Evolutionary conservation across 2,329 filamentous ascomycete species (phyloP).

Genomic region (Phaeosphaeria sp.): DNA sequence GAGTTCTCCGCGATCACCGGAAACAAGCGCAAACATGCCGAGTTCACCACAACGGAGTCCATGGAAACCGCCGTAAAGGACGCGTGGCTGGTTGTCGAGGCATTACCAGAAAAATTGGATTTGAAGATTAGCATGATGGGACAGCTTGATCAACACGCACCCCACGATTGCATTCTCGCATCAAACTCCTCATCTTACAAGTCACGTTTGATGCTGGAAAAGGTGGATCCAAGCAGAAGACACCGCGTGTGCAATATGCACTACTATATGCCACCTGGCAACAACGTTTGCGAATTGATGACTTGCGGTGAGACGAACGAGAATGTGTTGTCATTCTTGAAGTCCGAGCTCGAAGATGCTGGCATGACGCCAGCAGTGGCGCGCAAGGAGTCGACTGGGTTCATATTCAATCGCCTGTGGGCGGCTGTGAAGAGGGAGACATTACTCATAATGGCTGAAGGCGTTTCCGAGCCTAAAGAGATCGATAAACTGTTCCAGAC

Average conservation of each 20-base stretch:
- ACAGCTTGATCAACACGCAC: conserved; percentile 53
- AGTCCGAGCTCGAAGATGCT: conserved; percentile 48
- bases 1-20: conserved; percentile 8
- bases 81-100: conserved; percentile 64
- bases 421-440: conserved; percentile 63
- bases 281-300: conserved; percentile 62
- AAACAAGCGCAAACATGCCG: neutral
- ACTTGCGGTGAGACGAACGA: conserved; percentile 55
- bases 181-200: conserved; percentile 63
- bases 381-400: conserved; percentile 58
- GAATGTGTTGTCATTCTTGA: conserved; percentile 56
- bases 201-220: conserved; percentile 56
- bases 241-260: conserved; percentile 54
- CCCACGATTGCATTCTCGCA: conserved; percentile 57
- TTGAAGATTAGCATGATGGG: conserved; percentile 59
- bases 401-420: conserved; percentile 65
- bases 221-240: conserved; percentile 49
- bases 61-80: conserved; percentile 51
- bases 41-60: conserved; percentile 35
- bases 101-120: conserved; percentile 58
- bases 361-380: conserved; percentile 54
- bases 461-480: conserved; percentile 57
- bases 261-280: conserved; percentile 56
- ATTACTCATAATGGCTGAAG: conserved; percentile 59
- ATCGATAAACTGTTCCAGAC: conserved; percentile 58